phyloP scores from a whole-genome alignment of 192 early-diverging fungal species.

The Phlyctochytrium planicorne region DNA sequence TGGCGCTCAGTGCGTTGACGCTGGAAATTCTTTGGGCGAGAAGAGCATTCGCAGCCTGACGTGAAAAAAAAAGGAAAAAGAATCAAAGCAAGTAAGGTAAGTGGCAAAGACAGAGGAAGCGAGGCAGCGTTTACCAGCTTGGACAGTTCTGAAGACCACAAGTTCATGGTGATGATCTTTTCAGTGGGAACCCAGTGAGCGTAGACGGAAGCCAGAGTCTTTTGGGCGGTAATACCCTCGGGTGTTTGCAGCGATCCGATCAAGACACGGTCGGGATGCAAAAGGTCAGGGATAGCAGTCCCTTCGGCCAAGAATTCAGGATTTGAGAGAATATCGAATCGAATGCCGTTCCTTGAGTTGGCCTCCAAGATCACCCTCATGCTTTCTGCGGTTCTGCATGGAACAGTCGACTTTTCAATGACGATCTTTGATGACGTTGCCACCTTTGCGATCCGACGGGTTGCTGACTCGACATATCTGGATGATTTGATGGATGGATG shows the following conservation, averaged over 20 bases:
- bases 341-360: slow-evolving; percentile 64
- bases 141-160: slow-evolving; percentile 94
- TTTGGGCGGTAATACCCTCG: slow-evolving; percentile 73
- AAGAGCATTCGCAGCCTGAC: slow-evolving; percentile 86
- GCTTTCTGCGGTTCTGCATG: slow-evolving; percentile 83
- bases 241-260: slow-evolving; percentile 77
- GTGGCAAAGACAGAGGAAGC: not conserved
- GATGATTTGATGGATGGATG: slow-evolving; percentile 6
- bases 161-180: slow-evolving; percentile 82
- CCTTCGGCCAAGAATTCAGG: slow-evolving; percentile 97
- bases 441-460: slow-evolving; percentile 77
- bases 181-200: slow-evolving; percentile 81
- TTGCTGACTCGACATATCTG: slow-evolving; percentile 79
- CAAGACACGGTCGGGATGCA: slow-evolving; percentile 85
- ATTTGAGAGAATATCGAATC: slow-evolving; percentile 87
- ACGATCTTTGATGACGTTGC: slow-evolving; percentile 82
- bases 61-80: not conserved
- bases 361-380: slow-evolving; percentile 84
- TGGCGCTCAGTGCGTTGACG: slow-evolving; percentile 85
- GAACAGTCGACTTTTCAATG: slow-evolving; percentile 93
- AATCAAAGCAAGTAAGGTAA: not conserved
- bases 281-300: slow-evolving; percentile 79
- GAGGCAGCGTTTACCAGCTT: slow-evolving; percentile 66
- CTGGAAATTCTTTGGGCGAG: slow-evolving; percentile 92
- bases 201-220: slow-evolving; percentile 75